Base-by-base conservation (phyloP, 2,329 filamentous ascomycete genomes). In the Alternaria atra region DNA sequence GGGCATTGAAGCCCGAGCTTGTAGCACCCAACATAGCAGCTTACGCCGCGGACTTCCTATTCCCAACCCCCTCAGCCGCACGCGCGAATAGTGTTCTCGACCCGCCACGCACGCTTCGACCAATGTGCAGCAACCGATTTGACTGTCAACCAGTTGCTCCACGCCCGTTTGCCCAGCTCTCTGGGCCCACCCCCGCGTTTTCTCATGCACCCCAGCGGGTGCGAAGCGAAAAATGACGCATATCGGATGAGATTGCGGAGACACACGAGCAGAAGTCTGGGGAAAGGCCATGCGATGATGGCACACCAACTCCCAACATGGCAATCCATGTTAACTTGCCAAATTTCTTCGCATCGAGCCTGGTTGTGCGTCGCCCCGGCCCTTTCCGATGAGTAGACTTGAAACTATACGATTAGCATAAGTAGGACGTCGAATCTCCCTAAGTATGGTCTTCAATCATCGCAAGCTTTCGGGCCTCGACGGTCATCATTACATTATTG, bases 211-310 rank as follows among this genome's bases (percentile, higher is more conserved):
- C 46, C 46, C 46, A 50, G 5, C 46, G 34, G 39, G 32, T 37
- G 46, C 46, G 46, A 50, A 50, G 46, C 46, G 46, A 50, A 37
- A 25, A 50, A 35, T 50, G 46, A 50, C 46, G 30, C 46, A 50
- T 35, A 25, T 13, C 5, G 12, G 32, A 27, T 27, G 20, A 15
- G 20, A 25, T 50, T 50, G 30, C 32, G 46, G 46, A 50, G 46
- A 50, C 30, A 7, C n/a, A 23, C 32, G 46, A 50, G 30, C 7
- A 37, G 32, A 37, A 37, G 23, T 35, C 46, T 50, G 46, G 46
- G 46, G 46, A 50, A 25, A 50, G 8, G 46, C 13, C 20, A n/a
- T 37, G 46, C 30, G 30, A 50, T 15, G 32, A 37, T 50, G 46
- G 32, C 23, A 35, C 17, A 35, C 15, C 20, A 17, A 35, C 23